Conservation (phyloP, 2,329 filamentous ascomycete genomes). For the Colletotrichum costaricense region DNA sequence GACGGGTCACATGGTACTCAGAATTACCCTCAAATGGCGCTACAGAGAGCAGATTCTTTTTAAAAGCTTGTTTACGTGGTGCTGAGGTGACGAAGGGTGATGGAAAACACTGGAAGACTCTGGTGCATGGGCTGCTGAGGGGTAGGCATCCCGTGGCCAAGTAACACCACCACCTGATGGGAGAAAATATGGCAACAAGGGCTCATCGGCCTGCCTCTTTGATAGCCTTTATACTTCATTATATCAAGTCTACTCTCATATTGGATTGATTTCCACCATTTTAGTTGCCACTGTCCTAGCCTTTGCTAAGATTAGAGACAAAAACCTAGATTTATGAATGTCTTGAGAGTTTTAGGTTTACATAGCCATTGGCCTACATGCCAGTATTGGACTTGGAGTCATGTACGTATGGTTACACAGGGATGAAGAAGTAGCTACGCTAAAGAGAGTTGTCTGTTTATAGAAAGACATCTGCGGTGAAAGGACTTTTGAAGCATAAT, state of each 20-base stretch:
- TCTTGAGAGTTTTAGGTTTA: not conserved
- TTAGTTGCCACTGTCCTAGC: too few relatives aligned
- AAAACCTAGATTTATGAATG: too few relatives aligned
- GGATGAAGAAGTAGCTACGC: too few relatives aligned
- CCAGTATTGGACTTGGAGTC: not conserved
- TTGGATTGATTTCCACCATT: too few relatives aligned
- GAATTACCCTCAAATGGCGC: not conserved
- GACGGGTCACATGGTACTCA: not conserved
- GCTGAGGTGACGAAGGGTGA: not conserved
- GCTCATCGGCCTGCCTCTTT: not conserved
- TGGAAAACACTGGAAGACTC: not conserved
- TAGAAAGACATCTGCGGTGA: too few relatives aligned
- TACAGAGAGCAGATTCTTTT: not conserved
- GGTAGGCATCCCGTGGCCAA: constrained; percentile 2
- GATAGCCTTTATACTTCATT: not conserved
- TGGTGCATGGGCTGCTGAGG: constrained; percentile 8
- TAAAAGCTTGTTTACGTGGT: not conserved
- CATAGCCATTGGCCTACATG: not conserved
- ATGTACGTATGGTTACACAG: accelerated
- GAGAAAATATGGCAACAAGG: not conserved
- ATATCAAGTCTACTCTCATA: too few relatives aligned
- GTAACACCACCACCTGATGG: constrained; percentile 3
- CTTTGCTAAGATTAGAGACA: too few relatives aligned
- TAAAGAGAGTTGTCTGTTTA: too few relatives aligned
- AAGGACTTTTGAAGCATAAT: too few relatives aligned